Base-by-base conservation (phyloP, 129 eudicot genomes). In the Tagetes erecta region DNA sequence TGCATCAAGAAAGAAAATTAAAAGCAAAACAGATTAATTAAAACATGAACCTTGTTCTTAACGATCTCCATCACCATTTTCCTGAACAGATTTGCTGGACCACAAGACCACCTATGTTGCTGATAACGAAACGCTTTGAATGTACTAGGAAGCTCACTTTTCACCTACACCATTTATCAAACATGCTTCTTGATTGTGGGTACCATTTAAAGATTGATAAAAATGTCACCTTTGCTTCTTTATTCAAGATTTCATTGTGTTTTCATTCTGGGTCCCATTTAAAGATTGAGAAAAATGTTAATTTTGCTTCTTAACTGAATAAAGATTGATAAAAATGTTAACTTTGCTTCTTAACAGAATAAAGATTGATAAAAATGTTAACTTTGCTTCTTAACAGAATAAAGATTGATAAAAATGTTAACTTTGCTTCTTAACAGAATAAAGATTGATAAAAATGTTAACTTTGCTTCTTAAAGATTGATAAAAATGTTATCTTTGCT, bases 41-140 rank as follows among this genome's bases (percentile, higher is more conserved):
- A 14, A 36, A 60, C 50, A 40, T 2, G 41, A 63, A 92, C 97
- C 84, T 92, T 82, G 76, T 89, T 89, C 64, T 72, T 83, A 13
- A 92, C 80, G 3, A 92, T 92, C 83, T 92, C 97, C 77, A 78
- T 67, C 58, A 80, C 73, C 97, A 89, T 92, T 83, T 92, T 92
- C 76, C 96, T 82, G 51, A 92, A 89, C 27, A 92, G 81, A 75
- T 92, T 92, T 38, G 97, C 97, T 14, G 97, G 97, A 67, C 97
- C 97, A 76, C 97, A 92, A 6, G 97, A 89, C 97, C 97, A 92
- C 60, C 96, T 86, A 60, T 92, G 97, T 68, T 92, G 97, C 45
- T 92, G 97, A 78, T 83, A 89, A 33, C 96, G 96, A 72, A 81
- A 92, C 42, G 97, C 97, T 80, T 92, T 85, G 75, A 92, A 89